Evolutionary conservation across 768 basidiomycete genomes (phyloP).

Genomic region (Leccinum disarticulatum): DNA sequence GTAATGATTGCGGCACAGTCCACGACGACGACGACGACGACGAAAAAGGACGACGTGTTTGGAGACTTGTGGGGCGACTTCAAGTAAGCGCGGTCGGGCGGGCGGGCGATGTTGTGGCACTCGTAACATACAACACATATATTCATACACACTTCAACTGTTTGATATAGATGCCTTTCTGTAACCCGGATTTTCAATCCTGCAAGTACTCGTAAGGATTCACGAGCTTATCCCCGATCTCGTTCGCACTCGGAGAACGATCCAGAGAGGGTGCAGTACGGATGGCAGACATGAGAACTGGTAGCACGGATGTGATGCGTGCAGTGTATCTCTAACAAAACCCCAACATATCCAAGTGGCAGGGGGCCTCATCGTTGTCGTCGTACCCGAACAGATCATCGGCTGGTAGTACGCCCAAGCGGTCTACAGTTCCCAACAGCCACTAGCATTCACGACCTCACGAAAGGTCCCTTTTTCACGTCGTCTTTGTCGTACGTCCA

Average conservation of each 20-base stretch:
- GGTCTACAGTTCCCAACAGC: too few relatives aligned
- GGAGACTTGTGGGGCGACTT: slow-evolving; percentile 85
- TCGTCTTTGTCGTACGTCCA: too few relatives aligned
- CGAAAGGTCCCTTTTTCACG: too few relatives aligned
- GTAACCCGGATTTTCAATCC: background rate
- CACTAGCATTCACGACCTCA: too few relatives aligned
- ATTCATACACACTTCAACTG: background rate
- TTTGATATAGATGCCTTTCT: background rate
- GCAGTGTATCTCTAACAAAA: too few relatives aligned
- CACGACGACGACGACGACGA: slow-evolving; percentile 6
- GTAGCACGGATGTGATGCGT: slow-evolving; percentile 13
- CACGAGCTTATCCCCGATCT: slow-evolving; percentile 67
- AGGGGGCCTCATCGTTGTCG: too few relatives aligned
- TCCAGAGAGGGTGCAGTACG: too few relatives aligned
- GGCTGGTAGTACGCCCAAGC: too few relatives aligned
- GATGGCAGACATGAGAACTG: too few relatives aligned
- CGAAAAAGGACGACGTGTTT: slow-evolving; percentile 77
- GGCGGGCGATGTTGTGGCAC: background rate
- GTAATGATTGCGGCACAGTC: slow-evolving; percentile 31
- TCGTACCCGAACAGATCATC: too few relatives aligned
- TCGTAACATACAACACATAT: background rate
- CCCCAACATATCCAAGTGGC: too few relatives aligned
- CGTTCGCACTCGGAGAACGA: slow-evolving; percentile 67
- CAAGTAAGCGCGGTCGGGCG: slow-evolving; percentile 42
- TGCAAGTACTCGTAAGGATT: slow-evolving; percentile 57